Evolutionary conservation across 164 flowering plant genomes (phyloP).

Genomic region (Akebia trifoliata): DNA sequence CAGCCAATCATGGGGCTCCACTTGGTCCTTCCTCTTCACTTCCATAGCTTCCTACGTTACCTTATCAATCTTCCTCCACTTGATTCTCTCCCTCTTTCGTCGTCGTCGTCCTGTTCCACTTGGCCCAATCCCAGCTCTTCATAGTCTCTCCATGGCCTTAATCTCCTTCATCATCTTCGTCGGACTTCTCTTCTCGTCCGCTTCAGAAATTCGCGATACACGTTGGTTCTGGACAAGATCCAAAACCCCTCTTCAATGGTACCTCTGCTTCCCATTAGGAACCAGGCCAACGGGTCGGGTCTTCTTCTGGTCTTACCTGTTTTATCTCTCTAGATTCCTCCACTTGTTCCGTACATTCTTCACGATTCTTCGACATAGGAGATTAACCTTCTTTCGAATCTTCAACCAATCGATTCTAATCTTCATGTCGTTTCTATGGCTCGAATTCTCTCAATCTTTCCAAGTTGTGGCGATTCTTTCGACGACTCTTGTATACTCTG

Average conservation of each 20-base stretch:
- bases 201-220: slow-evolving; percentile 77
- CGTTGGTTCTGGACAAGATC: slow-evolving; percentile 75
- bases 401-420: slow-evolving; percentile 50
- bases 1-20: slow-evolving; percentile 63
- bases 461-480: slow-evolving; percentile 67
- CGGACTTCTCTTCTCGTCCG: slow-evolving; percentile 59
- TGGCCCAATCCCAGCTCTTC: slow-evolving; percentile 67
- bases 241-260: slow-evolving; percentile 73
- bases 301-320: slow-evolving; percentile 87
- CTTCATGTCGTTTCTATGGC: slow-evolving; percentile 70
- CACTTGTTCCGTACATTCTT: slow-evolving; percentile 50
- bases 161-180: slow-evolving; percentile 52
- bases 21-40: slow-evolving; percentile 75
- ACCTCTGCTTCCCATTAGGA: slow-evolving; percentile 83
- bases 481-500: slow-evolving; percentile 42
- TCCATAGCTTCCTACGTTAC: slow-evolving; percentile 48
- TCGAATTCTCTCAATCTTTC: slow-evolving; percentile 87
- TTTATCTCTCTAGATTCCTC: slow-evolving; percentile 68
- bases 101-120: slow-evolving; percentile 44
- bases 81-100: slow-evolving; percentile 26
- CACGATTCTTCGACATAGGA: slow-evolving; percentile 45
- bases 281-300: slow-evolving; percentile 83
- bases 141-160: slow-evolving; percentile 54
- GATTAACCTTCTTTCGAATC: slow-evolving; percentile 41
- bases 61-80: slow-evolving; percentile 40